Percentiles rank a stretch among this genome's conserved stretches.
These are phyloP conservation scores for Pyrenophora tritici-repentis DNA, from an alignment of 2,329 filamentous ascomycete genomes.

Conservation along the genomic window DNA sequence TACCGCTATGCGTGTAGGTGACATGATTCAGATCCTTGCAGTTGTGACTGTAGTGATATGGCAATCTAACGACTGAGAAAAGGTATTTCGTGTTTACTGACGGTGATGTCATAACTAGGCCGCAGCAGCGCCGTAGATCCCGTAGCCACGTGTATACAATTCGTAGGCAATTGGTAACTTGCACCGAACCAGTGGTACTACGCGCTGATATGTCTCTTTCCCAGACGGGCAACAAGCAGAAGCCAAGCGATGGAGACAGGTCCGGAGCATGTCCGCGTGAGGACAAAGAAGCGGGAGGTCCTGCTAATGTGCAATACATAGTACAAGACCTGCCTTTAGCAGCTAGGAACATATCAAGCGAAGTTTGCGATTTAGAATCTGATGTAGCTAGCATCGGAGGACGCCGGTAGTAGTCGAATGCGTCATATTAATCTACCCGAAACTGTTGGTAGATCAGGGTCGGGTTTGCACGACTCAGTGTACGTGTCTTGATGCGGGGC, in stretches of 20 bases:
- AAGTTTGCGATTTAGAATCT: neutral
- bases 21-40: slow-evolving; percentile 3
- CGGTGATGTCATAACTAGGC: slow-evolving; percentile 13
- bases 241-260: neutral
- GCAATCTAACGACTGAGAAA: neutral
- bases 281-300: neutral
- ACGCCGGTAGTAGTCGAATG: neutral
- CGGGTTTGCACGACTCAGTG: neutral
- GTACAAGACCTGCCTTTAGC: neutral
- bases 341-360: neutral
- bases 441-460: neutral
- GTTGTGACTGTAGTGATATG: neutral
- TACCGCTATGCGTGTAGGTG: slow-evolving; percentile 10
- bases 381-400: neutral
- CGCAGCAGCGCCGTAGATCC: neutral
- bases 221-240: neutral
- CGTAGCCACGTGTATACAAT: slow-evolving; percentile 8
- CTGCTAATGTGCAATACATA: neutral
- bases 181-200: neutral
- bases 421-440: neutral
- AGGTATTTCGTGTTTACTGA: slow-evolving; percentile 1
- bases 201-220: neutral
- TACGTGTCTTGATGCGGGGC: neutral
- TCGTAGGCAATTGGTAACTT: slow-evolving; percentile 2
- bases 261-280: neutral